Base-by-base conservation (phyloP, 2,329 filamentous ascomycete species). In the Hymenoscyphus scutula region DNA sequence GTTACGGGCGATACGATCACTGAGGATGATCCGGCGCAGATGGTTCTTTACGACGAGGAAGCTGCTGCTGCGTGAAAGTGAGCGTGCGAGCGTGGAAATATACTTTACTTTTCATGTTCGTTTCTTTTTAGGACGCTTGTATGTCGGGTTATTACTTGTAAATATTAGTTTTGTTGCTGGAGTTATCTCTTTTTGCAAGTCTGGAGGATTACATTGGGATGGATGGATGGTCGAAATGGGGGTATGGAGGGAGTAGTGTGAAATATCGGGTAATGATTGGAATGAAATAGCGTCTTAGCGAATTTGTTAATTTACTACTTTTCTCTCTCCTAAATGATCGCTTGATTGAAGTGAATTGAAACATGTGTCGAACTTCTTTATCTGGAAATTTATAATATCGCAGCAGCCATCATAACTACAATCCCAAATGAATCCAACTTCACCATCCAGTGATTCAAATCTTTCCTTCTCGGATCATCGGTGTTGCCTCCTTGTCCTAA, bases 231-330 rank as follows among this genome's bases (percentile, higher is more conserved):
- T 8, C 11, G 15, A 17, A 17, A 19, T 48, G n/a, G 41, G 17
- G 19, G 41, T 3, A 19, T 19, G 38, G 38, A 48, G 23, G 41
- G 41, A 48, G 41, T 48, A 48, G 41, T 48, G 41, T 48, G 41
- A 48, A 48, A 48, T 48, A 48, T 25, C 41, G 8, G 41, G 41
- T 48, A 48, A 48, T 48, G 41, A 48, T 48, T 45, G 41, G 61
- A 65, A 54, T 65, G 67, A 69, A 34, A 60, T 65, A 70, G 68
- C 68, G 68, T 64, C 64, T 68, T 68, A 70, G 68, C 68, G 68
- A 59, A 63, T 61, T 19, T 60, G 54, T 61, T 61, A 62, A 48
- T 60, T 48, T 58, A 17, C 58, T 56, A 30, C 56, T 56, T 41
- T 57, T 58, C 54, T 60, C 48, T 60, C 27, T 53, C 27, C 17